These are phyloP conservation scores for Wolfiporia cocos DNA, from an alignment of 1,284 basidiomycete species.

Conservation along the genomic window DNA sequence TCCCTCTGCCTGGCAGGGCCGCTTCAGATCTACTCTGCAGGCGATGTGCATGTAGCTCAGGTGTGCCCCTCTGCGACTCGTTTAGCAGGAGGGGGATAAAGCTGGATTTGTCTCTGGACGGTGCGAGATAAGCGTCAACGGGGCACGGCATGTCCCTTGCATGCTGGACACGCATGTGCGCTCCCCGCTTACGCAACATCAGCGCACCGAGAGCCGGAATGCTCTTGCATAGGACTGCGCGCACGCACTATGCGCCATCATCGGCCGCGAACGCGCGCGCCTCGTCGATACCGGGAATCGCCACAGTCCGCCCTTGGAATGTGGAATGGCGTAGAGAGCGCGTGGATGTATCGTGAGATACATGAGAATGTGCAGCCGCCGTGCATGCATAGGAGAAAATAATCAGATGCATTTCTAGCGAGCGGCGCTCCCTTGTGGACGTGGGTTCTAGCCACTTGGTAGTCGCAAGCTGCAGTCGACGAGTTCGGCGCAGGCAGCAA, in stretches of 20 bases:
- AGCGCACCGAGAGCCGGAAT: slow-evolving; percentile 19
- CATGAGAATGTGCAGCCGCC: slow-evolving; percentile 6
- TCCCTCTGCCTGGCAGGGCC: slow-evolving; percentile 11
- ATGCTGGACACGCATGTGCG: no score
- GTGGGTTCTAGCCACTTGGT: no score
- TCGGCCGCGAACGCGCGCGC: slow-evolving; percentile 1
- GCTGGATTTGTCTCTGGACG: neutral
- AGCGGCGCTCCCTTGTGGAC: neutral
- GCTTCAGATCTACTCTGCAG: slow-evolving; percentile 16
- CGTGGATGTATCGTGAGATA: slow-evolving; percentile 7
- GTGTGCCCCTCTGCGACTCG: neutral
- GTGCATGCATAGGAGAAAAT: slow-evolving; percentile 10
- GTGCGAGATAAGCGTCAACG: no score
- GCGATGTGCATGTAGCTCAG: slow-evolving; percentile 23
- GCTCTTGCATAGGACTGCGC: no score
- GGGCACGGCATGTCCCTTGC: slow-evolving; percentile 9
- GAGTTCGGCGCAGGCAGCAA: no score
- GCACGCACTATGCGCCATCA: no score
- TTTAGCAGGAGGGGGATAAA: neutral
- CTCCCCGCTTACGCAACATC: no score
- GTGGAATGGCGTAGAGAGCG: slow-evolving; percentile 1
- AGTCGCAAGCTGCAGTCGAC: no score
- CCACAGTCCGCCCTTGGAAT: slow-evolving; percentile 1
- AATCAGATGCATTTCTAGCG: slow-evolving; percentile 1
- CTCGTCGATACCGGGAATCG: slow-evolving; percentile 1